These are phyloP conservation scores for Calcarisporium arbuscula DNA, from an alignment of 2,329 filamentous ascomycete genomes.

Conservation along the genomic window DNA sequence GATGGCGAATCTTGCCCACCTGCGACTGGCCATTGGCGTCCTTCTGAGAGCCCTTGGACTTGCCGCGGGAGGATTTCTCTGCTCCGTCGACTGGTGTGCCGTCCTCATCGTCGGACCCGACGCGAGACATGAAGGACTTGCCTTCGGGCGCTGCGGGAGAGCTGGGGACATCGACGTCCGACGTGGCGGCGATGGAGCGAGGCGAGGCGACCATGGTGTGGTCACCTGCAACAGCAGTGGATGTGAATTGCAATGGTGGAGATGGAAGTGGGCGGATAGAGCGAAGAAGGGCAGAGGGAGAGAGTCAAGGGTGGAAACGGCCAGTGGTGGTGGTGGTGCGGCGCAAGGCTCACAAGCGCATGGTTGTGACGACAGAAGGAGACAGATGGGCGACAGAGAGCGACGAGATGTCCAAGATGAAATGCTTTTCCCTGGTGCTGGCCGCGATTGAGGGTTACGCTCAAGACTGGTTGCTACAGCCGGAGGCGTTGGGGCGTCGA, in stretches of 20 bases:
- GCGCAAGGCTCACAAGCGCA: constrained; percentile 12
- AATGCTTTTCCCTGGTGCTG: too few relatives aligned
- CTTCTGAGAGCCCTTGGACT: constrained; percentile 23
- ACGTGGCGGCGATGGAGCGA: constrained; percentile 33
- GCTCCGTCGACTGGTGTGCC: constrained; percentile 33
- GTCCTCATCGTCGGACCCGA: constrained; percentile 42
- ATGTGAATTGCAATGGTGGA: too few relatives aligned
- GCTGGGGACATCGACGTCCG: constrained; percentile 39
- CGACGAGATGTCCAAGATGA: too few relatives aligned
- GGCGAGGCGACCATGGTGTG: constrained; percentile 33
- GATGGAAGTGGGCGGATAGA: background rate
- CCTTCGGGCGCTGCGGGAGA: constrained; percentile 36
- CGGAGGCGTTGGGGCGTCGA: too few relatives aligned
- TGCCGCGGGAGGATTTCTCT: constrained; percentile 31
- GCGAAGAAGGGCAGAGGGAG: background rate
- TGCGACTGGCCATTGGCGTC: constrained; percentile 29
- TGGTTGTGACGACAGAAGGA: constrained; percentile 6
- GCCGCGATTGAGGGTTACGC: too few relatives aligned
- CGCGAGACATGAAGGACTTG: constrained; percentile 42
- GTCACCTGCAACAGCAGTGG: constrained; percentile 4
- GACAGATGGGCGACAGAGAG: constrained; percentile 1
- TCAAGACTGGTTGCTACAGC: too few relatives aligned
- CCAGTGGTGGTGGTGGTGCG: background rate
- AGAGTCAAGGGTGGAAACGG: constrained; percentile 6
- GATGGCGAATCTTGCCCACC: constrained; percentile 68